Base-by-base conservation (phyloP, 1,284 basidiomycete species). In the Rhizopogon hawkerae region DNA sequence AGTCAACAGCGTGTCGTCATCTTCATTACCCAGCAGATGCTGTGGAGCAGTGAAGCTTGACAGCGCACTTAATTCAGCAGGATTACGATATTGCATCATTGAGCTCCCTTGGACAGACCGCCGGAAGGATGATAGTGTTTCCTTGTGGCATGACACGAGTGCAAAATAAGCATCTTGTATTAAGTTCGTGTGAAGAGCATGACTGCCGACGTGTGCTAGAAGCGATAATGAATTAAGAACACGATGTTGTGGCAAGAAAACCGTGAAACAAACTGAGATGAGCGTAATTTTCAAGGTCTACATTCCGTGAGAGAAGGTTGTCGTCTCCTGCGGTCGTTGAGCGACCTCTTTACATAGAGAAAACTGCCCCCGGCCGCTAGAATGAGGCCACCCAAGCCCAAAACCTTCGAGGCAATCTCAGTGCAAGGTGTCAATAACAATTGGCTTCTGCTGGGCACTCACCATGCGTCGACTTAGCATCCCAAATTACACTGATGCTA, bases 311-410 rank as follows among this genome's bases (percentile, higher is more conserved):
- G 13, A 11, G 16, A 13, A 43, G 11, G 45, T 9, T 35, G 56
- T 24, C 47, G 64, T 39, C 58, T 53, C 45, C 62, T 57, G 33
- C 64, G 61, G 10, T 61, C 51, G 7, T 38, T 54, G 54, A 67
- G 47, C 18, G 64, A 48, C n/a, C 51, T 62, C 45, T 64, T 64
- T 46, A 61, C 65, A 29, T 60, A 65, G 35, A 66, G 37, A 51
- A 64, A 64, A 39, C 62, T 56, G 0, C 52, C 61, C 9, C 64
- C 62, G 5, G 59, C 64, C 1, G 54, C 55, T 21, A 64, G 47
- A 36, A 64, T 60, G 38, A 64, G 41, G 14, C 51, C 54, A 13
- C 58, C 63, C 51, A 64, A 51, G 13, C 61, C 60, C 13, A 55
- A 41, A n/a, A 21, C 48, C 48, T 50, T 36, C 31, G 7, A 47